Percentiles rank a stretch among this genome's conserved stretches.
Conservation (phyloP, 805 yeast genomes). For the Brettanomyces nanus region DNA sequence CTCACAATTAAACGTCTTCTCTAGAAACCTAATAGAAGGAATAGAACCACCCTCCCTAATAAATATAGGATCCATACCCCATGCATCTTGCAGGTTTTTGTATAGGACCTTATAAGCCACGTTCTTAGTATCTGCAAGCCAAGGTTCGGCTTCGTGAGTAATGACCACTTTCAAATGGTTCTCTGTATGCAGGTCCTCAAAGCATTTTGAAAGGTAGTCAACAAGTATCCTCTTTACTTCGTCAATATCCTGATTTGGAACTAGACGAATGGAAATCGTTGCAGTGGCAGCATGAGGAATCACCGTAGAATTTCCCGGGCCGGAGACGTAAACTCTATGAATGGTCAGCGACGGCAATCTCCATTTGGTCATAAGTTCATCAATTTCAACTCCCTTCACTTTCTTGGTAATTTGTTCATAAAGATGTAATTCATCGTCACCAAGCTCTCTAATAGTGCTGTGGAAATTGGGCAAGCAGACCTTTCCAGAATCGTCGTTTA, state of each 20-base stretch:
- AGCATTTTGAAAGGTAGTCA: conserved; percentile 37
- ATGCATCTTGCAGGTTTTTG: conserved; percentile 53
- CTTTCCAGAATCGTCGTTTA: conserved; percentile 48
- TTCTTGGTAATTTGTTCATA: conserved; percentile 53
- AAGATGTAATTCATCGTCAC: conserved; percentile 47
- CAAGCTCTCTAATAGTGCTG: conserved; percentile 46
- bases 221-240: conserved; percentile 45
- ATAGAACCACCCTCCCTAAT: conserved; percentile 97
- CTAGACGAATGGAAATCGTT: conserved; percentile 73
- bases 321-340: conserved; percentile 78
- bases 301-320: conserved; percentile 84
- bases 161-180: conserved; percentile 57
- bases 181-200: conserved; percentile 42
- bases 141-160: conserved; percentile 86
- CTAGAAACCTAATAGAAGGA: conserved; percentile 81
- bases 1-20: conserved; percentile 72
- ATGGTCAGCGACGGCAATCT: conserved; percentile 81
- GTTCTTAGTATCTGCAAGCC: conserved; percentile 85
- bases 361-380: conserved; percentile 74
- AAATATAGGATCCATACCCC: conserved; percentile 77
- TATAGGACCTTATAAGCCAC: conserved; percentile 61
- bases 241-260: conserved; percentile 75
- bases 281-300: conserved; percentile 79
- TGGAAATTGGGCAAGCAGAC: conserved; percentile 64
- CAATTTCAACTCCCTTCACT: conserved; percentile 24